A percentile compares a stretch with the other conserved stretches of the same genome.
Conservation (phyloP, 1,284 basidiomycete genomes). For the Lignosus rhinocerotis region DNA sequence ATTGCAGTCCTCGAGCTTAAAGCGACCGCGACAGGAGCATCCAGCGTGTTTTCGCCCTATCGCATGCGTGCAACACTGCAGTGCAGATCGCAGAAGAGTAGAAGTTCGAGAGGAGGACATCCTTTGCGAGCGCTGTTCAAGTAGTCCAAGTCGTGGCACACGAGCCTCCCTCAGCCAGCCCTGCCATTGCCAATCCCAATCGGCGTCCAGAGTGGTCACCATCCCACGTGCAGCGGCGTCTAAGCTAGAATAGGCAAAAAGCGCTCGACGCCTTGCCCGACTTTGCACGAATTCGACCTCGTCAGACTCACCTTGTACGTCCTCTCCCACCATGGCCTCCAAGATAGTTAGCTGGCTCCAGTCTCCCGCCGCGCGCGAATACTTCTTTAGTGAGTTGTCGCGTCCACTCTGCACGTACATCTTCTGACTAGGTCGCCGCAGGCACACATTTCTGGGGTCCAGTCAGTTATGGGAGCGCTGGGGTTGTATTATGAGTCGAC, state of each 20-base stretch:
- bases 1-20: background rate
- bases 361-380: conserved; percentile 86
- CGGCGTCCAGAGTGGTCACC: background rate
- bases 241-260: background rate
- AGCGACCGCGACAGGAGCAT: background rate
- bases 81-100: background rate
- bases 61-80: background rate
- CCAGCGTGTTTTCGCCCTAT: background rate
- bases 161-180: background rate
- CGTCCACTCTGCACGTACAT: background rate
- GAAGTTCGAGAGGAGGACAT: background rate
- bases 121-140: background rate
- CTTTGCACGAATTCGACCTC: conserved; percentile 13
- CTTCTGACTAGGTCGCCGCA: conserved; percentile 34
- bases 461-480: conserved; percentile 46
- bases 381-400: conserved; percentile 84
- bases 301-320: conserved; percentile 11
- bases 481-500: background rate
- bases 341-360: conserved; percentile 84
- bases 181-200: background rate
- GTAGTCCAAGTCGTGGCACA: background rate
- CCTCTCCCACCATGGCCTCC: conserved; percentile 60
- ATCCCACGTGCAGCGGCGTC: conserved; percentile 1
- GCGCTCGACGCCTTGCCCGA: background rate
- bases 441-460: conserved; percentile 97